A percentile compares a stretch with the other conserved stretches of the same genome.
Conservation (phyloP, 768 basidiomycete species). For the Naganishia randhawae region DNA sequence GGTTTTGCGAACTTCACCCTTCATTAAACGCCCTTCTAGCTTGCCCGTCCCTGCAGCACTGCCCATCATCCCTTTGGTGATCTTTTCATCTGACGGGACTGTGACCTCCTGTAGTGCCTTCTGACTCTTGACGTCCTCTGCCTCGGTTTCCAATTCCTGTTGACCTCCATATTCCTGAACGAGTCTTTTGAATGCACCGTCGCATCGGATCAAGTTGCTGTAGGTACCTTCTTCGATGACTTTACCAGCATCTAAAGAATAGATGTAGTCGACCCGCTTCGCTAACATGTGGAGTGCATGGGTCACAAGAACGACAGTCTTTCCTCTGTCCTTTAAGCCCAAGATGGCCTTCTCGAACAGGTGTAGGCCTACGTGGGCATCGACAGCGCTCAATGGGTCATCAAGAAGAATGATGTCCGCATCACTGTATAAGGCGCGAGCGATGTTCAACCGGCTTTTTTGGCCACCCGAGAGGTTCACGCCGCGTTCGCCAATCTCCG, state of each 20-base stretch:
- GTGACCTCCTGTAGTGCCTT: conserved; percentile 42
- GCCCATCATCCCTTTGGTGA: conserved; percentile 44
- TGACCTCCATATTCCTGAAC: conserved; percentile 63
- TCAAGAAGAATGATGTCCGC: conserved; percentile 42
- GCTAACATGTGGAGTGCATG: conserved; percentile 60
- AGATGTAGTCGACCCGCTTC: conserved; percentile 56
- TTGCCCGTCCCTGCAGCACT: conserved; percentile 60
- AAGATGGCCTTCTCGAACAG: conserved; percentile 67
- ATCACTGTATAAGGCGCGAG: conserved; percentile 62
- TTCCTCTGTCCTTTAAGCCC: conserved; percentile 54
- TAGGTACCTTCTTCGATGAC: conserved; percentile 60
- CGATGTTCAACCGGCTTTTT: conserved; percentile 65
- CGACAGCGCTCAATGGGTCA: conserved; percentile 54
- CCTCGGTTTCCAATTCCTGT: conserved; percentile 40
- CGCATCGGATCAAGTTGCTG: conserved; percentile 55
- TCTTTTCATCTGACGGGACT: conserved; percentile 41
- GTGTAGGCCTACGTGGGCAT: conserved; percentile 69
- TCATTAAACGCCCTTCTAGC: conserved; percentile 64
- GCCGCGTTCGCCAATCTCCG: conserved; percentile 56
- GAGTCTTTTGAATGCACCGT: conserved; percentile 61
- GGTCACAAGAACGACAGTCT: conserved; percentile 60
- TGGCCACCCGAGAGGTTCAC: conserved; percentile 57
- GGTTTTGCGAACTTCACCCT: conserved; percentile 62
- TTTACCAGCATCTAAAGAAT: conserved; percentile 54
- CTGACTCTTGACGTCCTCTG: conserved; percentile 51